Conservation (phyloP, 805 yeast species). For the Komagataella pastoris region DNA sequence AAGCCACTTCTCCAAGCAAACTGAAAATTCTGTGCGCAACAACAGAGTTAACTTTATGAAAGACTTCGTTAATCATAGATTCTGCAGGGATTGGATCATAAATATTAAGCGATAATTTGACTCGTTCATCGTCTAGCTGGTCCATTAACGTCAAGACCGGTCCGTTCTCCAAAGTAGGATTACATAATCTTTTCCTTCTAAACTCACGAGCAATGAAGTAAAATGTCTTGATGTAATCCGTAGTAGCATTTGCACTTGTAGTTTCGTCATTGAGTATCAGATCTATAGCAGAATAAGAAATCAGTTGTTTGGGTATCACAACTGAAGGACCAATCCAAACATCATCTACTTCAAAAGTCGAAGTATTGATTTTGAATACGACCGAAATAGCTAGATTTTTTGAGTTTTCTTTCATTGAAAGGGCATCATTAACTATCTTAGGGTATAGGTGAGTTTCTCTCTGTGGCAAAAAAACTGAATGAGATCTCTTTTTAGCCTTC, state of each 20-base stretch:
- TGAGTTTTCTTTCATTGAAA: slow-evolving; percentile 49
- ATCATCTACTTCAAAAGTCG: slow-evolving; percentile 57
- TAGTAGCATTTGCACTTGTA: slow-evolving; percentile 37
- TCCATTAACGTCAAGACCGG: slow-evolving; percentile 56
- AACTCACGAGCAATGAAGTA: slow-evolving; percentile 55
- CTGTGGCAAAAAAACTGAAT: slow-evolving; percentile 82
- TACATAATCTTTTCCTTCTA: slow-evolving; percentile 51
- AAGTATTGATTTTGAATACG: slow-evolving; percentile 65
- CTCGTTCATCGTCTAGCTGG: slow-evolving; percentile 77
- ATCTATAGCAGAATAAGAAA: slow-evolving; percentile 44
- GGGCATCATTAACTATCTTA: slow-evolving; percentile 38
- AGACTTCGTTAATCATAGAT: slow-evolving; percentile 58
- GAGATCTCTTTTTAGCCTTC: slow-evolving; percentile 81
- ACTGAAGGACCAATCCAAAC: slow-evolving; percentile 66
- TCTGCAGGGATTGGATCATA: slow-evolving; percentile 47
- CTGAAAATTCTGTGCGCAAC: slow-evolving; percentile 74
- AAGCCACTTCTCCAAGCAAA: slow-evolving; percentile 64
- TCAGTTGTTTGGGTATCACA: slow-evolving; percentile 47
- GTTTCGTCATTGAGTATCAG: slow-evolving; percentile 20
- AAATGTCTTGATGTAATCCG: slow-evolving; percentile 52
- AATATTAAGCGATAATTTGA: slow-evolving; percentile 56
- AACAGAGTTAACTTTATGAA: slow-evolving; percentile 69
- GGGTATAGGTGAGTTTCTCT: slow-evolving; percentile 59
- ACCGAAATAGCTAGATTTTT: slow-evolving; percentile 62
- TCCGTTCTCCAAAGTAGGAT: slow-evolving; percentile 29